Conservation (phyloP, 192 early-diverging fungal species). For the Entophlyctis luteolus region DNA sequence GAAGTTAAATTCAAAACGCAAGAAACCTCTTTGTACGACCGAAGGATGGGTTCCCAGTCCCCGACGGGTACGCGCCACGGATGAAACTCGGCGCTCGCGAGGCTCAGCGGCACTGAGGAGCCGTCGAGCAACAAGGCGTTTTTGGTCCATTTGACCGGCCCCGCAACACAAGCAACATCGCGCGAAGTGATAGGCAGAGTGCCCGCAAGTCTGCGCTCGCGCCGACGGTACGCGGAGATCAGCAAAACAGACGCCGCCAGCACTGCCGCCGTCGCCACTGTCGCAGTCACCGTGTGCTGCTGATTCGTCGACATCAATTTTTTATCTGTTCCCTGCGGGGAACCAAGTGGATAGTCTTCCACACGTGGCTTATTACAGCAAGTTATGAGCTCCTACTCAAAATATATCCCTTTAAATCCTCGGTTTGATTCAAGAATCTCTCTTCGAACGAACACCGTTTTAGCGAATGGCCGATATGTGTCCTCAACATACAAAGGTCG, state of each 20-base stretch:
- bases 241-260: not conserved
- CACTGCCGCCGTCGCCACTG: too few relatives aligned
- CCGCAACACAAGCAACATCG: not conserved
- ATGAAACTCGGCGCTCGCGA: slow-evolving; percentile 80
- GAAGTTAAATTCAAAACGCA: not conserved
- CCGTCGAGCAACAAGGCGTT: slow-evolving; percentile 68
- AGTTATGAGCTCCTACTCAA: too few relatives aligned
- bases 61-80: slow-evolving; percentile 77
- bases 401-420: too few relatives aligned
- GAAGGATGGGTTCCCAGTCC: slow-evolving; percentile 66
- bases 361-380: too few relatives aligned
- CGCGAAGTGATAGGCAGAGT: not conserved
- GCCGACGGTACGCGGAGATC: not conserved
- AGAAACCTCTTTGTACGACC: slow-evolving; percentile 53
- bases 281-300: too few relatives aligned
- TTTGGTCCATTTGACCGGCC: slow-evolving; percentile 63
- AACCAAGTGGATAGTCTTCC: too few relatives aligned
- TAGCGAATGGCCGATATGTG: too few relatives aligned
- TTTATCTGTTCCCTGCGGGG: too few relatives aligned
- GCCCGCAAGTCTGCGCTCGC: not conserved
- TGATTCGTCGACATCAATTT: too few relatives aligned
- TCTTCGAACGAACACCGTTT: too few relatives aligned
- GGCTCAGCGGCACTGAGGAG: slow-evolving; percentile 52
- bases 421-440: too few relatives aligned
- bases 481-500: too few relatives aligned